These are phyloP conservation scores for Geosiphon pyriformis DNA, from an alignment of 192 early-diverging fungal species.

Conservation along the genomic window DNA sequence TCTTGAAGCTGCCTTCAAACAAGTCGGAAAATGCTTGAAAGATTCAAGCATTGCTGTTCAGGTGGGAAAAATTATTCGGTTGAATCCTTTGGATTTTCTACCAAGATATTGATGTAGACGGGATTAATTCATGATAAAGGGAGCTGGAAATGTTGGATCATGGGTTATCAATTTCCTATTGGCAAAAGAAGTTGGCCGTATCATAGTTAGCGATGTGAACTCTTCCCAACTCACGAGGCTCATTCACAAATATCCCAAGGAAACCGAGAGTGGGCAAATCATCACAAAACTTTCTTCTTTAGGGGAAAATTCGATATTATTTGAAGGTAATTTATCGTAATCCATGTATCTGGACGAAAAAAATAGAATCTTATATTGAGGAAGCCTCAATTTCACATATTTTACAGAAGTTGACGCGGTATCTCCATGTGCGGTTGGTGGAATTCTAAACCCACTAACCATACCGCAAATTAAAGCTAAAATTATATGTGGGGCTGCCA, in stretches of 20 bases:
- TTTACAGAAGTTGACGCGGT: conserved; percentile 35
- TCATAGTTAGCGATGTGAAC: conserved; percentile 33
- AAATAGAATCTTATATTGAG: too few relatives aligned
- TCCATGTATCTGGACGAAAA: too few relatives aligned
- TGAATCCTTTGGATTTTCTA: too few relatives aligned
- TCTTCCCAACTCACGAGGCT: too few relatives aligned
- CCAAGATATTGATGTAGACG: too few relatives aligned
- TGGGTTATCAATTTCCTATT: conserved; percentile 29
- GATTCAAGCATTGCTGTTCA: conserved; percentile 38
- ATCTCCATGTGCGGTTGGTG: conserved; percentile 41
- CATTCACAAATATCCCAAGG: too few relatives aligned
- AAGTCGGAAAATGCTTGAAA: conserved; percentile 26
- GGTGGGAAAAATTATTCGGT: conserved; percentile 27
- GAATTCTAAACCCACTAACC: conserved; percentile 34
- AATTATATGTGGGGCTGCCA: conserved; percentile 45
- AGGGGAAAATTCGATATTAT: conserved; percentile 29
- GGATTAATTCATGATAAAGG: too few relatives aligned
- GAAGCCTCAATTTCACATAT: too few relatives aligned
- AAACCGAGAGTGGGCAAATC: too few relatives aligned
- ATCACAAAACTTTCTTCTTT: too few relatives aligned
- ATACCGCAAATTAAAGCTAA: conserved; percentile 29
- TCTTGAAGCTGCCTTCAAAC: conserved; percentile 37
- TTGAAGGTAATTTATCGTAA: conserved; percentile 22
- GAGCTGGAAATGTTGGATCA: conserved; percentile 33
- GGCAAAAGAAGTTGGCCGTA: conserved; percentile 24